Evolutionary conservation across 176 grass and related monocot species (phyloP).

Genomic region (Themeda triandra): DNA sequence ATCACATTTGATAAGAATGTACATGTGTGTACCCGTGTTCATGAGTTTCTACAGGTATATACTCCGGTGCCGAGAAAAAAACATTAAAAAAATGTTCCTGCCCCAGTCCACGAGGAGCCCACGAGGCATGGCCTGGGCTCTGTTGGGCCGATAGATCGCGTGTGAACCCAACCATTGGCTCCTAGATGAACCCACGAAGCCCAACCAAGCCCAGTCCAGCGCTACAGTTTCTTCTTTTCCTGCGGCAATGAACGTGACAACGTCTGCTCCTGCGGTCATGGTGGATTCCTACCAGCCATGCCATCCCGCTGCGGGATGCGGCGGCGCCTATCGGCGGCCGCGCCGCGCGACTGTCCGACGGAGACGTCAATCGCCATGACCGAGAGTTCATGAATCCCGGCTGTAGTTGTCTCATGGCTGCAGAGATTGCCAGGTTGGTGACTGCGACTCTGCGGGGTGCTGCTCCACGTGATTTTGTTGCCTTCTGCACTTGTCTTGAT

Average conservation of each 20-base stretch:
- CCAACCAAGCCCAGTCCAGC: not conserved
- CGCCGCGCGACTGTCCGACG: not conserved
- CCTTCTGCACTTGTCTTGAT: not conserved
- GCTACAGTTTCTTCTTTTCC: too few species aligned
- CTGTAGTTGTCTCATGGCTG: not conserved
- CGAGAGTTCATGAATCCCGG: not conserved
- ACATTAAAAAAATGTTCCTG: too few species aligned
- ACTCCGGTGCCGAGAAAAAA: too few species aligned
- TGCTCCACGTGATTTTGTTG: conserved; percentile 28
- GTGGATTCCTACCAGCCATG: not conserved
- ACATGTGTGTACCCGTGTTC: too few species aligned
- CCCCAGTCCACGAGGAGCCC: too few species aligned
- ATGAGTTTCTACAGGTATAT: too few species aligned
- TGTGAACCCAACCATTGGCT: not conserved
- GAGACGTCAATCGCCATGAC: not conserved
- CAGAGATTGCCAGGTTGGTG: not conserved
- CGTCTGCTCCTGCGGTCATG: too few species aligned
- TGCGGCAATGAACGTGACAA: not conserved
- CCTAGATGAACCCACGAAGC: not conserved
- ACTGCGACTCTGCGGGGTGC: not conserved
- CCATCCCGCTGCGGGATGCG: not conserved
- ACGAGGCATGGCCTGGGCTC: not conserved
- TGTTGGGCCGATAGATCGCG: not conserved
- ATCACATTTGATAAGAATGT: conserved; percentile 14
- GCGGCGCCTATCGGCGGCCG: not conserved